Conservation (phyloP, 2,329 filamentous ascomycete genomes). For the Aureobasidium namibiae region DNA sequence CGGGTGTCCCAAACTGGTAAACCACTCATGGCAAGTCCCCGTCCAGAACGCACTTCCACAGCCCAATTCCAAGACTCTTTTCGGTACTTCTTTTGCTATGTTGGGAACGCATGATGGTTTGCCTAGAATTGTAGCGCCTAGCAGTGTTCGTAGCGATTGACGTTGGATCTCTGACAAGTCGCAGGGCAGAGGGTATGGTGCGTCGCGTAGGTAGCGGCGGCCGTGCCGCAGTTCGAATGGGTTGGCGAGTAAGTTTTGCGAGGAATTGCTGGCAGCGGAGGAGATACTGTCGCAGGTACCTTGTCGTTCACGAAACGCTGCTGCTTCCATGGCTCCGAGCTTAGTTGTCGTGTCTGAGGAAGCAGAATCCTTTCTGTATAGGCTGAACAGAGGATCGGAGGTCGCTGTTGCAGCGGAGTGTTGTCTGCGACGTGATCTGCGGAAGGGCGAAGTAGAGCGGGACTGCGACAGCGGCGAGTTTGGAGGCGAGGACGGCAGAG, state of each 20-base stretch:
- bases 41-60: constrained; percentile 90
- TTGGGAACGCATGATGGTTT: constrained; percentile 66
- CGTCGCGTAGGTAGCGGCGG: constrained; percentile 73
- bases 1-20: constrained; percentile 57
- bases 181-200: constrained; percentile 77
- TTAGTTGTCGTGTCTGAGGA: background rate
- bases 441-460: background rate
- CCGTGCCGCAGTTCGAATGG: constrained; percentile 64
- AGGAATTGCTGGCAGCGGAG: background rate
- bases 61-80: constrained; percentile 73
- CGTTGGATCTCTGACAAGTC: constrained; percentile 82
- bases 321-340: background rate
- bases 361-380: constrained; percentile 1
- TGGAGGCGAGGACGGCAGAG: background rate
- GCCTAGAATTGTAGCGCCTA: constrained; percentile 74
- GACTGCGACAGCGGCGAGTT: background rate
- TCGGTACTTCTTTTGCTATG: constrained; percentile 59
- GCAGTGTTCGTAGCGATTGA: constrained; percentile 74
- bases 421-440: background rate
- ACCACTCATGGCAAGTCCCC: constrained; percentile 75
- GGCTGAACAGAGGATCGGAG: background rate
- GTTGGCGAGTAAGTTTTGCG: constrained; percentile 11
- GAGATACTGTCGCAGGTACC: background rate
- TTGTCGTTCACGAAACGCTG: background rate
- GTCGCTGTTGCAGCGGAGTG: background rate